These are phyloP conservation scores for Mortierella hygrophila DNA, from an alignment of 192 early-diverging fungal species.

Conservation along the genomic window DNA sequence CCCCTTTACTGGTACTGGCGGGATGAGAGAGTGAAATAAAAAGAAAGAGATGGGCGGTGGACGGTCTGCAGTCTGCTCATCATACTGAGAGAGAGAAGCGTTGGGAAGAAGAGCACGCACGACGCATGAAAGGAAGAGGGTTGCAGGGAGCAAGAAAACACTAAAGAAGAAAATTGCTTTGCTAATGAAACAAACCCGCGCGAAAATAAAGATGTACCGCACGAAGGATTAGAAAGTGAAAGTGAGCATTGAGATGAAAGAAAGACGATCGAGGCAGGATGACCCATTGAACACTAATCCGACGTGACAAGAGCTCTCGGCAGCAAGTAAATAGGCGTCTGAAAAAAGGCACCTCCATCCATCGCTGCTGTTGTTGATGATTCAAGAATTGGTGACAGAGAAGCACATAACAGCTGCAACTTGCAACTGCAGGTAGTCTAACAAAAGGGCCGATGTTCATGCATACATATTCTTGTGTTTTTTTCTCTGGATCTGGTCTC, in stretches of 20 bases:
- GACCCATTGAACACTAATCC: too few species aligned
- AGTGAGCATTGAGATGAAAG: neutral
- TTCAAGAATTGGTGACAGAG: neutral
- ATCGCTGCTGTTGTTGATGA: neutral
- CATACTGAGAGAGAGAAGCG: neutral
- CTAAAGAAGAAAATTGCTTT: constrained; percentile 1
- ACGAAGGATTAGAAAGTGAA: neutral
- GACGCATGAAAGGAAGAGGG: neutral
- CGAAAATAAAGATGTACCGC: neutral
- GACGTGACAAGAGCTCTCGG: too few species aligned
- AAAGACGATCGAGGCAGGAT: neutral
- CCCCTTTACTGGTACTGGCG: neutral
- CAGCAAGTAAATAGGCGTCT: too few species aligned
- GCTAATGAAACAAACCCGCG: neutral
- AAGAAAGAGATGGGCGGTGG: neutral
- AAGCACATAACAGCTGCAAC: neutral
- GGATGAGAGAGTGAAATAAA: too few species aligned
- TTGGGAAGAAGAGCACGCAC: neutral
- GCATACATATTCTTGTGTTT: neutral
- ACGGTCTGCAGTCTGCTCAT: neutral
- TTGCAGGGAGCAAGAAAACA: neutral
- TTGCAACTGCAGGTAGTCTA: too few species aligned
- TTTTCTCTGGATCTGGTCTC: neutral
- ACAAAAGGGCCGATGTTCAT: constrained; percentile 3
- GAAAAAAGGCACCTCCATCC: too few species aligned